Conservation (phyloP, 2,329 filamentous ascomycete genomes). For the Penicillium sp. region DNA sequence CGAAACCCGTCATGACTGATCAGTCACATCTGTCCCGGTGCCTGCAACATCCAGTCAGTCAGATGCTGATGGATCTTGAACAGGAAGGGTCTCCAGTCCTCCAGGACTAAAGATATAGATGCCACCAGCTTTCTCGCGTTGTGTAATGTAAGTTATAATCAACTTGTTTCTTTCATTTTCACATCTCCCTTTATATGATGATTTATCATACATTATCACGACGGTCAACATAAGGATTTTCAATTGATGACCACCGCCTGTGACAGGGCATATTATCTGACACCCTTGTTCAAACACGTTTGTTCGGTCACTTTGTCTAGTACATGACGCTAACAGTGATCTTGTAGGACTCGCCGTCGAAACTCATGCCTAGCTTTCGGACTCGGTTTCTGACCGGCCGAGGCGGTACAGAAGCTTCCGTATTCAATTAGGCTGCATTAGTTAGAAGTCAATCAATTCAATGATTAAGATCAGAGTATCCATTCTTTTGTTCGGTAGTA, state of each 20-base stretch:
- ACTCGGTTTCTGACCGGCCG: constrained; percentile 1
- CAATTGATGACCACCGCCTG: constrained; percentile 73
- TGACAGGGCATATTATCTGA: constrained; percentile 61
- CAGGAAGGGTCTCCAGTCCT: constrained; percentile 10
- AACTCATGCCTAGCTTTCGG: background rate
- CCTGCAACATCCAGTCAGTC: constrained; percentile 15
- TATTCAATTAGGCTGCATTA: constrained; percentile 15
- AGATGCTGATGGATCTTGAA: constrained; percentile 27
- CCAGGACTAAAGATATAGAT: constrained; percentile 8
- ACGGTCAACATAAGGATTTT: constrained; percentile 77
- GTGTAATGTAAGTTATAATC: constrained; percentile 3
- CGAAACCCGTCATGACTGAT: constrained; percentile 52
- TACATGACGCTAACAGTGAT: constrained; percentile 16
- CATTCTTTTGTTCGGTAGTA: background rate
- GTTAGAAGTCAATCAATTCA: constrained; percentile 9
- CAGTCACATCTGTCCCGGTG: constrained; percentile 26
- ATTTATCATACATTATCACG: constrained; percentile 67
- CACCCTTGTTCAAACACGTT: constrained; percentile 5
- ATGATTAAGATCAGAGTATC: background rate
- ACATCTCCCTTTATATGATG: constrained; percentile 55
- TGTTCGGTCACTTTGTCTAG: constrained; percentile 13
- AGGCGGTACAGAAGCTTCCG: background rate
- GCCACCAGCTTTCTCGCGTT: background rate
- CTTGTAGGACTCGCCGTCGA: background rate
- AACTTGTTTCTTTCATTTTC: background rate